A percentile compares a stretch with the other conserved stretches of the same genome.
phyloP scores from a whole-genome alignment of 352 stramenopile genomes.

The Globisporangium nagaii region DNA sequence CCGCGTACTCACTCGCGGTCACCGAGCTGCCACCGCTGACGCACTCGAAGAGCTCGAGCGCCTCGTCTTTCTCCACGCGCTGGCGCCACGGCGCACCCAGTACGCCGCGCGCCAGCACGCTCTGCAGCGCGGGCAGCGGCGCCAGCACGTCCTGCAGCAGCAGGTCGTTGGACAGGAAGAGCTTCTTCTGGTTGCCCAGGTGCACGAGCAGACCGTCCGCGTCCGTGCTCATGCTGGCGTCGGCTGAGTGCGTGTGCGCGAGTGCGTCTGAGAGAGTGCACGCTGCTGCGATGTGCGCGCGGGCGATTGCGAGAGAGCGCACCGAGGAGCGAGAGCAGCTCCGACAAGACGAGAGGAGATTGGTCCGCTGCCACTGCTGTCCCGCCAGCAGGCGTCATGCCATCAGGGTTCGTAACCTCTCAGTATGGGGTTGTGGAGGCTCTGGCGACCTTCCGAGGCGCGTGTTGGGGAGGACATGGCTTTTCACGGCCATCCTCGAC shows the following conservation, averaged over 20 bases:
- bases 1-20: conserved; percentile 17
- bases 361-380: too few species aligned
- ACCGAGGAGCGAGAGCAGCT: too few species aligned
- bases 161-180: conserved; percentile 28
- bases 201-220: conserved; percentile 26
- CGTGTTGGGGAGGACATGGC: too few species aligned
- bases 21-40: background rate
- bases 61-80: conserved; percentile 14
- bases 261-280: too few species aligned
- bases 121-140: conserved; percentile 11
- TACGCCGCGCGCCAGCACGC: conserved; percentile 14
- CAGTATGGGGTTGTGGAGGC: too few species aligned
- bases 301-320: background rate
- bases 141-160: conserved; percentile 19
- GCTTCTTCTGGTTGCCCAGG: conserved; percentile 30
- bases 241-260: background rate
- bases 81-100: conserved; percentile 12
- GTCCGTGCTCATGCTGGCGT: background rate
- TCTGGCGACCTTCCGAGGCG: too few species aligned
- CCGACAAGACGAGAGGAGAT: too few species aligned
- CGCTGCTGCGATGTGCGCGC: background rate
- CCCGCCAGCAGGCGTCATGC: too few species aligned
- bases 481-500: too few species aligned
- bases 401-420: too few species aligned
- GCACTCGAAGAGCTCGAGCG: conserved; percentile 21